Evolutionary conservation across 1,284 basidiomycete genomes (phyloP), one percentile per base, ranked within the genome.

Genomic region (Phellopilus nigrolimitatus): DNA sequence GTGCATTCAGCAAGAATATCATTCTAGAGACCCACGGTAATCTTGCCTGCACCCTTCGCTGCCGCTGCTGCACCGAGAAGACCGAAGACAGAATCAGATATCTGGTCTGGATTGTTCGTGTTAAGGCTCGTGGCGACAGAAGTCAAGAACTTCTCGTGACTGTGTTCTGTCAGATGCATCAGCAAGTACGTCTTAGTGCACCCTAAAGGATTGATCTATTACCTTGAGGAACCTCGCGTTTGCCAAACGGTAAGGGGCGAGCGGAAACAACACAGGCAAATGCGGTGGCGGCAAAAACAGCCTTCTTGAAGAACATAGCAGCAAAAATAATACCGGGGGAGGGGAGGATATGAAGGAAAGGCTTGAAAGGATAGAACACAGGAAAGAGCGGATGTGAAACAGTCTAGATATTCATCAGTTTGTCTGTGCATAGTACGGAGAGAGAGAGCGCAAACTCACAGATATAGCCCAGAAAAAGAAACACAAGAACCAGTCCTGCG

Each of bases 211-310:
- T 5, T 34, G 49, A 45, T n/a, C 53, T 7, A 37, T 10, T 30
- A 80, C 81, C 81, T 71, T 84, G 82, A 38, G 82, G 82, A 36
- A 84, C 82, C 64, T 84, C 81, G 58, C 81, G 78, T 54, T 72
- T 67, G 43, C 15, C 27, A 22, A 51, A 17, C 19, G 50, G 50
- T 5, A 76, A 65, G 25, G 79, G 78, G 28, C 72, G 60, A 48
- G 74, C 68, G 53, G 64, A 64, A 48, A 64, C 69, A 49, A 65
- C 64, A 56, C 60, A 62, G 49, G 68, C 67, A 58, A 72, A 59
- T 52, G 56, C 71, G 49, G 62, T 61, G 61, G 74, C 64, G 46
- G 68, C 66, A 41, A 77, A 56, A 15, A 66, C 60, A 52, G 73
- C 61, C 53, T 68, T 62, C 58, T 72, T 72, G 62, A 61, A 62